These are phyloP conservation scores for Pestalotiopsis sp. DNA, from an alignment of 2,329 filamentous ascomycete genomes.

Conservation along the genomic window DNA sequence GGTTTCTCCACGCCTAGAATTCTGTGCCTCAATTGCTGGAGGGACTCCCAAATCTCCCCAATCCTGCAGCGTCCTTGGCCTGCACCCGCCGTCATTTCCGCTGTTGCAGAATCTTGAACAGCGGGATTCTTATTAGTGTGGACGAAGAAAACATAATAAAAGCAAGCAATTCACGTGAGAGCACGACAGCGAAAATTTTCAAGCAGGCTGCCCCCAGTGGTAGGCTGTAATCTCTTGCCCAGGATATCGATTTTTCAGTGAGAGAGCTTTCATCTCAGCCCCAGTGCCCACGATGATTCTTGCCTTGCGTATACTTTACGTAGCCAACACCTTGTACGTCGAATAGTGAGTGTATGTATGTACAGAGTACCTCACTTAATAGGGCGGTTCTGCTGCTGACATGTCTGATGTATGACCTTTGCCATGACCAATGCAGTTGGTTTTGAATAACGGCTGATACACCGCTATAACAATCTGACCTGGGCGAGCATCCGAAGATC, in stretches of 20 bases:
- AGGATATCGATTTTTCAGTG: no score
- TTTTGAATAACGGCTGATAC: not conserved
- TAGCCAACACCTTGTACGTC: no score
- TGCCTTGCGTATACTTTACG: no score
- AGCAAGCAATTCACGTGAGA: not conserved
- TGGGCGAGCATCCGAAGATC: not conserved
- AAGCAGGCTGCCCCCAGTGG: not conserved
- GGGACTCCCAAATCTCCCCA: not conserved
- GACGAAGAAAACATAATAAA: not conserved
- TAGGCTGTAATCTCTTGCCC: no score
- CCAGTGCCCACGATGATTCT: no score
- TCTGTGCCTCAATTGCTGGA: not conserved
- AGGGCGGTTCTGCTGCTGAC: no score
- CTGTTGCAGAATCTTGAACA: not conserved
- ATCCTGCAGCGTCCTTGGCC: not conserved
- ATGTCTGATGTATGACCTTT: no score
- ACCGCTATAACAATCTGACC: not conserved
- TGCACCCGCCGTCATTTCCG: not conserved
- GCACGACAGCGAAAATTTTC: not conserved
- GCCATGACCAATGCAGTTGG: no score
- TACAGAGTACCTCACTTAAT: no score
- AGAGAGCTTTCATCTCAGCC: no score
- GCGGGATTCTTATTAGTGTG: not conserved
- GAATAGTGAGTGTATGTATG: no score
- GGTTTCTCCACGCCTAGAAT: not conserved